Evolutionary conservation across 2,329 filamentous ascomycete genomes (phyloP), one percentile per base, ranked within the genome.

Genomic region (Paraphoma chrysanthemicola): DNA sequence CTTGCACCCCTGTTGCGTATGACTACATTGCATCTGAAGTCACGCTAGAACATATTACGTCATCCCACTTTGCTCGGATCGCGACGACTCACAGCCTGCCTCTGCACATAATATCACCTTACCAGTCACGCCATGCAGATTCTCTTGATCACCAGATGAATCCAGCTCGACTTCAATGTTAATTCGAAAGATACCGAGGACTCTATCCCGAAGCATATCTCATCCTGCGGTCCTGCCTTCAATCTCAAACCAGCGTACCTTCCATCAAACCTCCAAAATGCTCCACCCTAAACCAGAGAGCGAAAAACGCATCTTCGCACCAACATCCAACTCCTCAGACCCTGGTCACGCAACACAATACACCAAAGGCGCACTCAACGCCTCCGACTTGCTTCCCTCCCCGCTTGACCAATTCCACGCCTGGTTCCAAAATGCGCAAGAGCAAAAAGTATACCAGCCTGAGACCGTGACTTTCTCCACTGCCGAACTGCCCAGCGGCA

Each of bases 401-500:
- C 95, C 95, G 0, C 86, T 94, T 55, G 81, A 83, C 31, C 95
- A 98, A 80, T 99, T 98, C 82, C 86, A 96, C 80, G 77, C 80
- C 59, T 99, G 95, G 95, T 99, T 96, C 84, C 83, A 85, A 11
- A 84, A 88, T 57, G 91, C 93, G 0, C 86, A 89, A 60, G 71
- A 82, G 5, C 71, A 80, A 9, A 73, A 80, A 28, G 85, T 93
- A 45, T 81, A 87, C 44, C 90, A 96, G 66, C 93, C 94, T 1
- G 95, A 99, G 78, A 91, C 95, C 1, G 93, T 92, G 70, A 93
- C 90, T 1, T 83, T 99, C 1, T 90, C 93, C 3, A 99, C 95
- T 0, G 93, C 93, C 0, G 82, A 84, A 23, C 84, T 98, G 4
- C 94, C 94, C 1, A 90, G 88, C 0, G 95, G 95, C 58, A 88